These are phyloP conservation scores for Scheffersomyces stipitis DNA, from an alignment of 805 yeast genomes.

Conservation along the genomic window DNA sequence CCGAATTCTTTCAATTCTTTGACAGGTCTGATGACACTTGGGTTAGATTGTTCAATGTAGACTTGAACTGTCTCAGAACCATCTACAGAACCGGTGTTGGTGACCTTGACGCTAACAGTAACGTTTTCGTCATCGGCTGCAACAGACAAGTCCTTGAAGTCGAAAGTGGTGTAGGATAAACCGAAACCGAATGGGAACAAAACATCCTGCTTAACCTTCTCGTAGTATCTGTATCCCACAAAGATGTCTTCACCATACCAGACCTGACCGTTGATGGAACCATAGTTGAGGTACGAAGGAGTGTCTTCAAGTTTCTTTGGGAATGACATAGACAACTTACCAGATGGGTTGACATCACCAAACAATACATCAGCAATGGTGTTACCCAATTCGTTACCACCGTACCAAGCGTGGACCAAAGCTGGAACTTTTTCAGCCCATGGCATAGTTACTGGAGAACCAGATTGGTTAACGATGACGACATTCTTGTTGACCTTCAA, in stretches of 20 bases:
- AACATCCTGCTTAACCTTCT: constrained; percentile 46
- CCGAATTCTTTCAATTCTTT: constrained; percentile 62
- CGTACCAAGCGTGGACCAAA: constrained; percentile 54
- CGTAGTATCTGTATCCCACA: constrained; percentile 64
- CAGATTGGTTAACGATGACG: constrained; percentile 56
- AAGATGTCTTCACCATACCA: constrained; percentile 66
- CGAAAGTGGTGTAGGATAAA: constrained; percentile 57
- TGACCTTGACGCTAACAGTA: constrained; percentile 38
- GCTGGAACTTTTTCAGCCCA: constrained; percentile 45
- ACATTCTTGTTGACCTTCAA: constrained; percentile 48
- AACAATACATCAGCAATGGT: constrained; percentile 59
- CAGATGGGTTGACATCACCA: constrained; percentile 62
- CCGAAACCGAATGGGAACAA: constrained; percentile 65
- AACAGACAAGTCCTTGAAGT: constrained; percentile 36
- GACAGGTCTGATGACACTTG: constrained; percentile 48
- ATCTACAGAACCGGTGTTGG: constrained; percentile 46
- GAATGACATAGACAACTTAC: constrained; percentile 56
- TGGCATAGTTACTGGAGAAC: constrained; percentile 62
- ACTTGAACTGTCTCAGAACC: constrained; percentile 61
- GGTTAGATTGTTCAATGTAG: constrained; percentile 42
- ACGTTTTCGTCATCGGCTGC: constrained; percentile 20
- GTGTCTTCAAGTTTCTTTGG: constrained; percentile 53
- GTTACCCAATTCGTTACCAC: constrained; percentile 59
- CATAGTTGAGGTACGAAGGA: constrained; percentile 55
- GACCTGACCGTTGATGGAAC: constrained; percentile 51